A percentile compares a stretch with the other conserved stretches of the same genome.
Conservation (phyloP, 805 yeast species). For the Isabelozyma gotoi region DNA sequence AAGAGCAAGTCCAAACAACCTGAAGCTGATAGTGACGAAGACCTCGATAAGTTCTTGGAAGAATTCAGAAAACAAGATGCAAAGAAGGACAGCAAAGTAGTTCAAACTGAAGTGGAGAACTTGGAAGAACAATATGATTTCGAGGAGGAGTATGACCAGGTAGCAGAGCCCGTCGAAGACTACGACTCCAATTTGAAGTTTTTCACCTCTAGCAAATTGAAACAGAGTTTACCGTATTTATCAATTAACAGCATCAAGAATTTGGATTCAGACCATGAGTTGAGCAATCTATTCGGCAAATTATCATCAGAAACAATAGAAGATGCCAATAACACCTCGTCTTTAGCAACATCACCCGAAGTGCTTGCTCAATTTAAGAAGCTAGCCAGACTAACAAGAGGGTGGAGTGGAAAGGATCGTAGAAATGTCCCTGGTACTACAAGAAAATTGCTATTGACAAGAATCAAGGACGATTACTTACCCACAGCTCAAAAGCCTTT, state of each 20-base stretch:
- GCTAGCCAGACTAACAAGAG: constrained; percentile 58
- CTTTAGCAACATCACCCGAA: constrained; percentile 68
- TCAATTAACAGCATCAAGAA: constrained; percentile 46
- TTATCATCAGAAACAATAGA: constrained; percentile 65
- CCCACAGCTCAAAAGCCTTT: constrained; percentile 67
- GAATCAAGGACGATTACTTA: constrained; percentile 77
- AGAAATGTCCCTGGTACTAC: constrained; percentile 72
- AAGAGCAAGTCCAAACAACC: constrained; percentile 10
- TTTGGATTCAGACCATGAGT: constrained; percentile 77
- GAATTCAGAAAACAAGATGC: constrained; percentile 33
- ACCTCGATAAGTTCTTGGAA: constrained; percentile 53
- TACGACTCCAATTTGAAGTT: constrained; percentile 45
- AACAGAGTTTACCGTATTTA: constrained; percentile 38
- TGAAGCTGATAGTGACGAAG: constrained; percentile 51
- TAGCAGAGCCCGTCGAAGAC: constrained; percentile 26
- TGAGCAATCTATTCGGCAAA: constrained; percentile 68
- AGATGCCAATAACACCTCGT: constrained; percentile 75
- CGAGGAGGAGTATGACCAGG: constrained; percentile 23
- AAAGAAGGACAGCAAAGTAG: constrained; percentile 2
- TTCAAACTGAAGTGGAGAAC: constrained; percentile 4
- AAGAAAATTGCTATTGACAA: constrained; percentile 65
- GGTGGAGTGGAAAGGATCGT: constrained; percentile 84
- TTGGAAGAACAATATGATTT: constrained; percentile 11
- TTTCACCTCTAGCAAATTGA: constrained; percentile 48
- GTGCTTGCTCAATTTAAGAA: constrained; percentile 61